Base-by-base conservation (phyloP, 345 rosid genomes). In the Aethionema arabicum region DNA sequence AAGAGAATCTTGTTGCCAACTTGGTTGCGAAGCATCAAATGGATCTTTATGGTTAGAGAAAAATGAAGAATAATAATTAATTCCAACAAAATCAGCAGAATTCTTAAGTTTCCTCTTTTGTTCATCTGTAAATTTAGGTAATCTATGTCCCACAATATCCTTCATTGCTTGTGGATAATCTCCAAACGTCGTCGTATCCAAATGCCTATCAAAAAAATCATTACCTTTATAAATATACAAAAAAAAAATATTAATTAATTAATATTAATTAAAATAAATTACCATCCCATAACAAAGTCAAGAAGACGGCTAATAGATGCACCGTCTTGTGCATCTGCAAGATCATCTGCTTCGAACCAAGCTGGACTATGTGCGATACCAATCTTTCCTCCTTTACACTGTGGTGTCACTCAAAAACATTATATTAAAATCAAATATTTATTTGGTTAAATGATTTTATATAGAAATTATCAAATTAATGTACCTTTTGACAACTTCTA, bases 11-110 rank as follows among this genome's bases (percentile, higher is more conserved):
- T 75, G 4, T 4, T 53, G 1, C 54, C 62, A 77, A 12, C 70
- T 62, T 4, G 60, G 11, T 27, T 77, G 37, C 7, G 42, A 8
- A 11, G 70, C 32, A 37, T 58, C 37, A 31, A 47, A 10, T 30
- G 14, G 4, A 7, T 70, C 21, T 6, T 32, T 39, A 54, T 53
- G 7, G 16, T 21, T 52, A 0, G 38, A 70, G 27, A 66, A 74
- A 27, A 36, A 52, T 11, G 72, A 61, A 2, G 59, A 51, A 16
- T 77, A 77, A 52, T 77, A 77, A 74, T 77, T 77, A 4, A 77
- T 5, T 14, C 73, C 78, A 14, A 74, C 4, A 49, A 61, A 77
- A 63, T 77, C 81, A 45, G 27, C 49, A 0, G 81, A 77, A 10
- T 67, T 66, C 44, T 35, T 74, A 29, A 74, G 33, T 60, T 54